Conservation (phyloP, 441 rosid species). For the Eruca vesicaria region DNA sequence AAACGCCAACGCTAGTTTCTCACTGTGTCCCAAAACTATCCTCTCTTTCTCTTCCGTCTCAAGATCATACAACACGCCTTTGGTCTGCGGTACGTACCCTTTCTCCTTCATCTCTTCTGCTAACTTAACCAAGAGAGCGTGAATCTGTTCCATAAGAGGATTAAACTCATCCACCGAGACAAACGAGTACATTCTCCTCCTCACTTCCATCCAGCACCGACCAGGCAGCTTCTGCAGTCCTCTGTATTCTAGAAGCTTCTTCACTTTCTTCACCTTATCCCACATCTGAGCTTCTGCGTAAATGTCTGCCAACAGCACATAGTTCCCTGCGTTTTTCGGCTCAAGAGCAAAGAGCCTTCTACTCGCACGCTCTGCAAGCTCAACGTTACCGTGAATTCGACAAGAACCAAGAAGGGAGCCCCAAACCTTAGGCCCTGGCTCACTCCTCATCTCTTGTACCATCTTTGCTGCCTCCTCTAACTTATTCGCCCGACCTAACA, state of each 20-base stretch:
- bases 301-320: conserved; percentile 61
- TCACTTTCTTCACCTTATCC: conserved; percentile 60
- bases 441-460: conserved; percentile 63
- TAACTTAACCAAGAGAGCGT: conserved; percentile 51
- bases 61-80: conserved; percentile 80
- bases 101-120: conserved; percentile 69
- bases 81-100: conserved; percentile 61
- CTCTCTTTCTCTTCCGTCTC: conserved; percentile 70
- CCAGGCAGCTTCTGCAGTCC: background rate
- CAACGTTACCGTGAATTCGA: conserved; percentile 67
- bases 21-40: conserved; percentile 81
- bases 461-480: conserved; percentile 63
- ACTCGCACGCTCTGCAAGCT: conserved; percentile 65
- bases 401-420: conserved; percentile 73
- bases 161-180: conserved; percentile 69
- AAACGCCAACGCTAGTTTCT: conserved; percentile 82
- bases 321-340: conserved; percentile 65
- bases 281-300: conserved; percentile 65
- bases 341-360: conserved; percentile 58
- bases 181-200: conserved; percentile 54
- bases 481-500: conserved; percentile 69
- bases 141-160: background rate
- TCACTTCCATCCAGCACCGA: background rate
- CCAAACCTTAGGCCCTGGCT: conserved; percentile 75
- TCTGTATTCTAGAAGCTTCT: conserved; percentile 47